Evolutionary conservation across 257 asterid genomes (phyloP).

Genomic region (Fraxinus anomala): DNA sequence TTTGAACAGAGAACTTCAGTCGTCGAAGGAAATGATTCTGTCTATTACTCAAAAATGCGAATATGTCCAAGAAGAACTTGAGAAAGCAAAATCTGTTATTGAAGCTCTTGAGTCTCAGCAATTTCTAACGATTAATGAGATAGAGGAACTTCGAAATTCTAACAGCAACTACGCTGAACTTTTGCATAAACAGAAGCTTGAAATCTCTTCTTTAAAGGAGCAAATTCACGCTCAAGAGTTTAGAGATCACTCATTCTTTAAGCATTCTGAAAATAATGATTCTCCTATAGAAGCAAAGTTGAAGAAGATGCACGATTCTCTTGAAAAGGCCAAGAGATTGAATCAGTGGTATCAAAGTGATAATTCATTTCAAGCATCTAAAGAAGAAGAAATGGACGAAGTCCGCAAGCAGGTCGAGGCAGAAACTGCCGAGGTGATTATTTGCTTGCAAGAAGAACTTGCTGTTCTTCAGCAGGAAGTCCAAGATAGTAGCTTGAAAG

Average conservation of each 20-base stretch:
- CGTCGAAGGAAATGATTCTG: constrained; percentile 51
- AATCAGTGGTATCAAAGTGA: constrained; percentile 66
- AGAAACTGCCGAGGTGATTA: constrained; percentile 97
- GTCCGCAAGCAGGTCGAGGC: constrained; percentile 89
- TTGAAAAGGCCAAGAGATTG: constrained; percentile 79
- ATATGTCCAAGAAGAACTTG: constrained; percentile 59
- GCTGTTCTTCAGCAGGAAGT: constrained; percentile 77
- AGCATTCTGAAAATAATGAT: constrained; percentile 42
- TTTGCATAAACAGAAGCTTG: constrained; percentile 55
- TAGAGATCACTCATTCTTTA: constrained; percentile 43
- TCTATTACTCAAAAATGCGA: constrained; percentile 50
- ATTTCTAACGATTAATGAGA: constrained; percentile 61
- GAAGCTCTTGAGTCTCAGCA: constrained; percentile 96
- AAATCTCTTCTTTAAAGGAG: constrained; percentile 59
- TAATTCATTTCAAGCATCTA: constrained; percentile 55
- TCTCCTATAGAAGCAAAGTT: constrained; percentile 71
- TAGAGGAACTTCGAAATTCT: constrained; percentile 64
- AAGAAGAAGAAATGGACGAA: constrained; percentile 77
- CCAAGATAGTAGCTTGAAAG: constrained; percentile 59
- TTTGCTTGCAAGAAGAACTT: constrained; percentile 96
- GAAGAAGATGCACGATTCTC: constrained; percentile 81
- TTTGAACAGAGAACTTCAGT: constrained; percentile 54
- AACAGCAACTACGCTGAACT: constrained; percentile 46
- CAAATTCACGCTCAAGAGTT: constrained; percentile 38
- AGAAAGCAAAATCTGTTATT: constrained; percentile 56